Evolutionary conservation across 345 rosid species (phyloP).

Genomic region (Linum tenue): DNA sequence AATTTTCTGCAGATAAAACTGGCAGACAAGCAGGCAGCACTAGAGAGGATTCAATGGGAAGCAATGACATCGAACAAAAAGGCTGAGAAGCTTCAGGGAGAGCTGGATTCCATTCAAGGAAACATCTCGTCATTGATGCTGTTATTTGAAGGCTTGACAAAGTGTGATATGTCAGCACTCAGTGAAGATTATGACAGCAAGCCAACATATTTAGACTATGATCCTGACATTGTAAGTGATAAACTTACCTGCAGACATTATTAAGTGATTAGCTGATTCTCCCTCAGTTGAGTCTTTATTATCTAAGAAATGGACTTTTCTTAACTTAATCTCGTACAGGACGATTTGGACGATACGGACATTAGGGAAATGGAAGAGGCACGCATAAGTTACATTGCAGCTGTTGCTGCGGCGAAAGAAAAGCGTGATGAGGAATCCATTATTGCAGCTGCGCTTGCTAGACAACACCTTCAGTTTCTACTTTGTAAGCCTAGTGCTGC

Average conservation of each 20-base stretch:
- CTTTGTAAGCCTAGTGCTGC: slow-evolving; percentile 29
- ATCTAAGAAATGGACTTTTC: not conserved
- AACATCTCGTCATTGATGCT: slow-evolving; percentile 49
- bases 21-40: slow-evolving; percentile 92
- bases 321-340: slow-evolving; percentile 29
- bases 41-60: slow-evolving; percentile 91
- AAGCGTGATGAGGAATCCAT: slow-evolving; percentile 77
- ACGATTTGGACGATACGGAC: slow-evolving; percentile 38
- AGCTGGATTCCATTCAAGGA: slow-evolving; percentile 52
- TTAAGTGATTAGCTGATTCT: not conserved
- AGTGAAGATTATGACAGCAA: slow-evolving; percentile 48
- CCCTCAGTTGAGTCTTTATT: not conserved
- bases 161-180: slow-evolving; percentile 23
- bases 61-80: slow-evolving; percentile 55
- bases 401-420: slow-evolving; percentile 60
- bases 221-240: slow-evolving; percentile 53
- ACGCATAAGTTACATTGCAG: slow-evolving; percentile 54
- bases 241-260: not conserved
- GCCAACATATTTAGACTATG: slow-evolving; percentile 40
- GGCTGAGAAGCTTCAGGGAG: slow-evolving; percentile 67
- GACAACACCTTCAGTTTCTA: slow-evolving; percentile 58
- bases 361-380: slow-evolving; percentile 74
- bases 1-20: slow-evolving; percentile 53
- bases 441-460: slow-evolving; percentile 59
- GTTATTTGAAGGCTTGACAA: slow-evolving; percentile 53